A percentile compares a stretch with the other conserved stretches of the same genome.
Evolutionary conservation across 176 grass and related monocot genomes (phyloP).

Genomic region (Triticum dicoccoides): DNA sequence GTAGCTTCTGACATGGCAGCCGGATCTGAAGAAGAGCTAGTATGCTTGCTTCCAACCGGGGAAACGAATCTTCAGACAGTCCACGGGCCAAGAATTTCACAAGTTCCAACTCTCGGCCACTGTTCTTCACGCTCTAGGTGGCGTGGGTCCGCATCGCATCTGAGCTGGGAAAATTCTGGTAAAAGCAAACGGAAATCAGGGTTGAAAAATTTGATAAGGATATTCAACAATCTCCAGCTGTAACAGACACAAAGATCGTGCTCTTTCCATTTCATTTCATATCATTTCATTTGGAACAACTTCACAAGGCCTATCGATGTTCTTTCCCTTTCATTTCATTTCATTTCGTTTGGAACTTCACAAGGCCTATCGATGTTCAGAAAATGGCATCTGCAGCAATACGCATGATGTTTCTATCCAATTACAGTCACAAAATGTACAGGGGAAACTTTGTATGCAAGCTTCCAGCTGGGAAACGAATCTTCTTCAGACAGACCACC

Average conservation of each 20-base stretch:
- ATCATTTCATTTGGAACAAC: background rate
- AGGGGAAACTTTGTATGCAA: background rate
- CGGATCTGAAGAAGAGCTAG: background rate
- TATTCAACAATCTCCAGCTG: background rate
- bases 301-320: background rate
- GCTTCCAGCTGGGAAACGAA: constrained; percentile 25
- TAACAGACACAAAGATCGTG: background rate
- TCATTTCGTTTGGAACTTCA: background rate
- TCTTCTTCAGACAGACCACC: background rate
- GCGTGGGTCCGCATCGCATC: background rate
- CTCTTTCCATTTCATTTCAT: background rate
- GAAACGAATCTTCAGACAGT: background rate
- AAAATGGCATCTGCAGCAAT: background rate
- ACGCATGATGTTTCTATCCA: background rate
- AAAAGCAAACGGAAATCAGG: background rate
- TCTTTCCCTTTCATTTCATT: background rate
- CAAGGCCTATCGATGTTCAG: background rate
- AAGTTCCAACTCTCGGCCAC: background rate
- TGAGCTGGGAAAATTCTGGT: background rate
- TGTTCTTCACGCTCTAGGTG: background rate
- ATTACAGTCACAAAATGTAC: constrained; percentile 31
- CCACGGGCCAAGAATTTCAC: background rate
- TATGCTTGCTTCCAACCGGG: constrained; percentile 25
- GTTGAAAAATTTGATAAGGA: background rate
- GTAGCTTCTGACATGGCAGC: background rate